These are phyloP conservation scores for Rosa lucieae DNA, from an alignment of 306 rosid genomes.

Conservation along the genomic window DNA sequence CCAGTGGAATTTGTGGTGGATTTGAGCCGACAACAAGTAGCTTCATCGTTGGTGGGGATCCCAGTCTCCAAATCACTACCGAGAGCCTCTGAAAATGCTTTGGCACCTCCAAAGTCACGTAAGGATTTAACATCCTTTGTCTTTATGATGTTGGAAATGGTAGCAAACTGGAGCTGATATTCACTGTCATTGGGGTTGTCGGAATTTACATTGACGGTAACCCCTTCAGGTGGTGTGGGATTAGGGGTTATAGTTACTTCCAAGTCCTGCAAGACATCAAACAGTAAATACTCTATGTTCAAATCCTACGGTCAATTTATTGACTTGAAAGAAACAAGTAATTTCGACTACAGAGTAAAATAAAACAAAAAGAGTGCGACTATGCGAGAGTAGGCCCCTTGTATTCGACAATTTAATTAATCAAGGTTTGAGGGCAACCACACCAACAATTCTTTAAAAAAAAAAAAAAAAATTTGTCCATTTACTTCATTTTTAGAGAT, in stretches of 20 bases:
- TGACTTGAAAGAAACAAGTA: too few species aligned
- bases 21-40: neutral
- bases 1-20: neutral
- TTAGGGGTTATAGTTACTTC: neutral
- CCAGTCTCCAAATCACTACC: conserved; percentile 8
- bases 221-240: neutral
- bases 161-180: neutral
- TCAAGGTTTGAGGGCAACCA: too few species aligned
- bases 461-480: too few species aligned
- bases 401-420: too few species aligned
- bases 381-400: too few species aligned
- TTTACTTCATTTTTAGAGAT: too few species aligned
- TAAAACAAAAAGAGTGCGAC: too few species aligned
- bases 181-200: neutral
- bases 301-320: too few species aligned
- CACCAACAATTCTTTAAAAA: too few species aligned
- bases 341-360: too few species aligned
- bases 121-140: neutral
- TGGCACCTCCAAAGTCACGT: neutral
- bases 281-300: too few species aligned
- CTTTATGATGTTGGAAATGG: neutral
- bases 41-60: neutral
- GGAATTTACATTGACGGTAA: too few species aligned
- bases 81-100: conserved; percentile 10
- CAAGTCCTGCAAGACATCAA: neutral